Percentiles rank a stretch among this genome's conserved stretches.
phyloP scores from a whole-genome alignment of 2,329 filamentous ascomycete genomes.

The Xylariaceae sp. region DNA sequence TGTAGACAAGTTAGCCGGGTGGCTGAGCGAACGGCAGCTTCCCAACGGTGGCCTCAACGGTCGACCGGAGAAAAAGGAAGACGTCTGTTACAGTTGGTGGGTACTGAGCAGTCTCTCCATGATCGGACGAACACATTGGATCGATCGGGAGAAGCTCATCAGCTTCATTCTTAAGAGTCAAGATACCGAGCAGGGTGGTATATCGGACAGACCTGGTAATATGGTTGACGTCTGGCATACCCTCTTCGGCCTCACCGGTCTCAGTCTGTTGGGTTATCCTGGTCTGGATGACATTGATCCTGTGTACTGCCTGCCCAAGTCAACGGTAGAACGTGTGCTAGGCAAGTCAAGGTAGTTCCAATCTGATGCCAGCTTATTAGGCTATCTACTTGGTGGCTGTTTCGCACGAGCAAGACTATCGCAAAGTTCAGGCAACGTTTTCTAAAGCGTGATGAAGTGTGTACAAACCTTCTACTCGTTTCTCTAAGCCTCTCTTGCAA shows the following conservation, averaged over 20 bases:
- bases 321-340: conserved; percentile 66
- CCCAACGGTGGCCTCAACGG: conserved; percentile 90
- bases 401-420: no score
- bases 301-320: conserved; percentile 82
- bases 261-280: conserved; percentile 81
- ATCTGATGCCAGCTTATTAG: conserved; percentile 1
- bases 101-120: conserved; percentile 90
- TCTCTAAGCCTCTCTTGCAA: conserved; percentile 60
- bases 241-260: conserved; percentile 82
- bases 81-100: conserved; percentile 99
- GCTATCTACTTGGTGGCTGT: not conserved
- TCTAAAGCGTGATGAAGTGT: not conserved
- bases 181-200: conserved; percentile 81
- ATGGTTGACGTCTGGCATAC: conserved; percentile 99
- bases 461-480: not conserved
- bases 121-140: conserved; percentile 88
- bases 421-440: no score
- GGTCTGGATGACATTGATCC: conserved; percentile 83
- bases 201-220: conserved; percentile 88
- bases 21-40: conserved; percentile 92
- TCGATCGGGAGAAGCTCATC: conserved; percentile 80
- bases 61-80: conserved; percentile 91
- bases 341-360: conserved; percentile 44
- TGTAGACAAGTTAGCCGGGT: conserved; percentile 79
- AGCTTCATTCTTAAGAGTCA: conserved; percentile 87